Conservation (phyloP, 2,329 filamentous ascomycete species). For the Diaporthe nobilis region DNA sequence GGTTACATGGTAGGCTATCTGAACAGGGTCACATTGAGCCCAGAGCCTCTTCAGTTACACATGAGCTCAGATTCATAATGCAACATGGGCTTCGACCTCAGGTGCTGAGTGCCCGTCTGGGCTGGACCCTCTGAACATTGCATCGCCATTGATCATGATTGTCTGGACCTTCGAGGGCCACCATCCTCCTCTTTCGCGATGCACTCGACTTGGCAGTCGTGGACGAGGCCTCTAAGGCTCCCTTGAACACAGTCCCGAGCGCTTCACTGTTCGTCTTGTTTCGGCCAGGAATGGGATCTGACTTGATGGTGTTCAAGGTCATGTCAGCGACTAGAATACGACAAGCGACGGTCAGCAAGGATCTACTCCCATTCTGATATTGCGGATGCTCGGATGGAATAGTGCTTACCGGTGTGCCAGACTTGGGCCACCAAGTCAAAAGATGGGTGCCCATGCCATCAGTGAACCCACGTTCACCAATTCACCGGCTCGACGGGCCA, state of each 20-base stretch:
- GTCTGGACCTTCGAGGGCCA: not conserved
- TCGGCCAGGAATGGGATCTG: not conserved
- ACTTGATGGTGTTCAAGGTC: not conserved
- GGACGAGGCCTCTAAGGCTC: not conserved
- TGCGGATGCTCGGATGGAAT: slow-evolving; percentile 13
- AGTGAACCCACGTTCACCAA: not conserved
- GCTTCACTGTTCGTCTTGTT: not conserved
- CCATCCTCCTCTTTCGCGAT: not conserved
- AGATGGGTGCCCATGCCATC: not conserved
- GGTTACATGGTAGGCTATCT: not conserved
- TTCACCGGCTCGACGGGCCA: not conserved
- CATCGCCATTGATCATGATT: not conserved
- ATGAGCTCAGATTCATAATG: not conserved
- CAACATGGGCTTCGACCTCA: not conserved
- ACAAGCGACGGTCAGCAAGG: slow-evolving; percentile 26
- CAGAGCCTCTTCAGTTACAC: not conserved
- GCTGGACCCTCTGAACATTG: not conserved
- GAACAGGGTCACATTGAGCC: not conserved
- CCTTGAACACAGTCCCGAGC: not conserved
- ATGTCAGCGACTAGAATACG: not conserved
- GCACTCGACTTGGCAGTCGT: not conserved
- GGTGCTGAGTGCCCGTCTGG: not conserved
- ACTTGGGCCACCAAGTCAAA: not conserved
- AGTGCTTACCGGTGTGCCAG: slow-evolving; percentile 18
- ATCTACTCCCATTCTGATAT: not conserved